Conservation (phyloP, 768 basidiomycete genomes). For the Asterophora parasitica region DNA sequence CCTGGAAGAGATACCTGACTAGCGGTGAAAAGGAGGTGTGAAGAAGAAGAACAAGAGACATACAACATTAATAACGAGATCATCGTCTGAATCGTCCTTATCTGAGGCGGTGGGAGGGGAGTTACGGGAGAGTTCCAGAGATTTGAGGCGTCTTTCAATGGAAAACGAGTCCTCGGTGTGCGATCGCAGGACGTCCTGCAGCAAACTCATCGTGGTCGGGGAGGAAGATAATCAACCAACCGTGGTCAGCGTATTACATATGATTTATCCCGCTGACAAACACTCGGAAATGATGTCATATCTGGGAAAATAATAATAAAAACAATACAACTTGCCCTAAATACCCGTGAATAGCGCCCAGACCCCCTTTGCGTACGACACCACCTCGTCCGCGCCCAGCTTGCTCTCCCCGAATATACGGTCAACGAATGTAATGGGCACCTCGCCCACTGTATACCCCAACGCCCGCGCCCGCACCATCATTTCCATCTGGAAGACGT, state of each 20-base stretch:
- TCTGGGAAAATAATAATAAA: background rate
- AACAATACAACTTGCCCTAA: constrained; percentile 24
- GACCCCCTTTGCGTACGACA: constrained; percentile 82
- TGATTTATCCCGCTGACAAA: constrained; percentile 27
- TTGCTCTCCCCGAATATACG: constrained; percentile 93
- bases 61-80: constrained; percentile 71
- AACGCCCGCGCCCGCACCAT: constrained; percentile 84
- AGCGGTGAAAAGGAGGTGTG: constrained; percentile 9
- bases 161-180: constrained; percentile 26
- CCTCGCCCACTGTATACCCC: constrained; percentile 84
- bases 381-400: constrained; percentile 82
- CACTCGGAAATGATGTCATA: constrained; percentile 21
- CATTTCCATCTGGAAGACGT: constrained; percentile 99
- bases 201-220: constrained; percentile 48
- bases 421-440: constrained; percentile 94
- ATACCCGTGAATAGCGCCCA: constrained; percentile 74
- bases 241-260: no score
- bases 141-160: constrained; percentile 31
- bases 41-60: constrained; percentile 23
- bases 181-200: constrained; percentile 66
- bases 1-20: constrained; percentile 61
- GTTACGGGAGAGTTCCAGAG: constrained; percentile 20
- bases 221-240: background rate
- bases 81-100: constrained; percentile 60
- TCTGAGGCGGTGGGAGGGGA: constrained; percentile 25